These are phyloP conservation scores for Gracilaria domingensis DNA, from an alignment of 23 red algal genomes.

Conservation along the genomic window DNA sequence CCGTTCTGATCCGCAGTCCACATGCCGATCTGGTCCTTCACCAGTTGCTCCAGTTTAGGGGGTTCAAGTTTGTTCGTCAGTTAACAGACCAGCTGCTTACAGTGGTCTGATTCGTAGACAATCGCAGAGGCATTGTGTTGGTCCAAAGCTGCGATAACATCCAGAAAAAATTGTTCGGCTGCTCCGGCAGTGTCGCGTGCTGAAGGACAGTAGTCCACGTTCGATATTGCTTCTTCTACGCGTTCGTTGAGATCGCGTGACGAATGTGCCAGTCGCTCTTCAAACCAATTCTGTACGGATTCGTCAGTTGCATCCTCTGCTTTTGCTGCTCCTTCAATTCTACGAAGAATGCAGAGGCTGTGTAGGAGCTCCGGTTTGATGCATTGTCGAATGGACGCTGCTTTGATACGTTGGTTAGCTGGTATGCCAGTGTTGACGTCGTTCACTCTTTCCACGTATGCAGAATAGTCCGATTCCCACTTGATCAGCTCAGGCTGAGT, in stretches of 20 bases:
- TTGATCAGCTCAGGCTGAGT: slow-evolving; percentile 42
- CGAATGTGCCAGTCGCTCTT: not conserved
- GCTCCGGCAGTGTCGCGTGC: slow-evolving; percentile 21
- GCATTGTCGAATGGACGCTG: slow-evolving; percentile 40
- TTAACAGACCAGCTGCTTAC: too few species aligned
- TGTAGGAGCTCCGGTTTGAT: slow-evolving; percentile 14
- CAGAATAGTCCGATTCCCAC: slow-evolving; percentile 1
- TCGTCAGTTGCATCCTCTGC: slow-evolving; percentile 47
- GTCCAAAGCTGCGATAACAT: slow-evolving; percentile 34
- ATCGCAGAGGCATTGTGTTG: slow-evolving; percentile 38
- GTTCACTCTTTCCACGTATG: slow-evolving; percentile 1
- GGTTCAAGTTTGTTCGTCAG: not conserved
- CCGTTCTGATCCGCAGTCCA: slow-evolving; percentile 18
- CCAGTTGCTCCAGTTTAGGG: slow-evolving; percentile 5
- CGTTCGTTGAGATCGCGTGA: slow-evolving; percentile 30
- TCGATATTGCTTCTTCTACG: slow-evolving; percentile 13
- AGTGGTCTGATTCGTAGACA: not conserved
- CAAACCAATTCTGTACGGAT: slow-evolving; percentile 30
- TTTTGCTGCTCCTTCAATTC: slow-evolving; percentile 36
- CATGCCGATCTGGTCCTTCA: slow-evolving; percentile 38
- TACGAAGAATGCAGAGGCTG: slow-evolving; percentile 31
- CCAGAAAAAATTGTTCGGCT: slow-evolving; percentile 18
- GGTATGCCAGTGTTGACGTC: not conserved
- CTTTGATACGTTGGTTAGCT: not conserved
- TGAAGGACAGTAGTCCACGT: not conserved